Evolutionary conservation across 1,284 basidiomycete species (phyloP).

Genomic region (Ustilago loliicola): DNA sequence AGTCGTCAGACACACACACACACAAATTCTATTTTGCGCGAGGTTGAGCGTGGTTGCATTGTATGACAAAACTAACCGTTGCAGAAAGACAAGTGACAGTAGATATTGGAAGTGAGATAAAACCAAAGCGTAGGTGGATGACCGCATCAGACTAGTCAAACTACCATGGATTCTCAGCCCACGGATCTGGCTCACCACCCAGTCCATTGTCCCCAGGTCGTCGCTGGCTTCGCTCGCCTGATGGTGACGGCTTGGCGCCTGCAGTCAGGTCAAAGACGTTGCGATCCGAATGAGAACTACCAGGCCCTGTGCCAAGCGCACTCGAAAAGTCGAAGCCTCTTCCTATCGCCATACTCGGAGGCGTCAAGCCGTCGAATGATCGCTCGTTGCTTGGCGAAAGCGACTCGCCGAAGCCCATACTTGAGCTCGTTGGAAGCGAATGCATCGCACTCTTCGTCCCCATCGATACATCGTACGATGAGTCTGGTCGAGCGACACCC

Average conservation of each 20-base stretch:
- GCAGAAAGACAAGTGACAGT: not conserved
- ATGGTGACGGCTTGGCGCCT: constrained; percentile 21
- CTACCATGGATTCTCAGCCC: constrained; percentile 55
- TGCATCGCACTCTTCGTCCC: constrained; percentile 32
- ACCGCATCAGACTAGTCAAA: too few relatives aligned
- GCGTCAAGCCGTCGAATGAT: constrained; percentile 29
- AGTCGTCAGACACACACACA: not conserved
- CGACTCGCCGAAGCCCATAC: constrained; percentile 13
- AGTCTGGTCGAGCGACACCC: constrained; percentile 28
- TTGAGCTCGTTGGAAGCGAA: constrained; percentile 23
- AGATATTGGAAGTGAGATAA: not conserved
- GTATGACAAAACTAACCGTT: not conserved
- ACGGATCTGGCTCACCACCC: constrained; percentile 33
- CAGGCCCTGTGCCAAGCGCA: constrained; percentile 14
- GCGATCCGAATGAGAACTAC: constrained; percentile 23
- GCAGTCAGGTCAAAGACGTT: constrained; percentile 20
- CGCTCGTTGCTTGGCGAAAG: constrained; percentile 21
- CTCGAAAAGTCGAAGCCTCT: constrained; percentile 35
- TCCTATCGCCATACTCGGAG: constrained; percentile 36
- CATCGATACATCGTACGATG: constrained; percentile 36
- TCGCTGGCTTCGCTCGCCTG: constrained; percentile 29
- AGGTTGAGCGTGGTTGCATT: not conserved
- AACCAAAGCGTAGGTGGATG: not conserved
- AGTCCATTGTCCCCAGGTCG: constrained; percentile 18
- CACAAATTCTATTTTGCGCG: too few relatives aligned